phyloP scores from a whole-genome alignment of 2,329 filamentous ascomycete species.

The Fusarium luffae region DNA sequence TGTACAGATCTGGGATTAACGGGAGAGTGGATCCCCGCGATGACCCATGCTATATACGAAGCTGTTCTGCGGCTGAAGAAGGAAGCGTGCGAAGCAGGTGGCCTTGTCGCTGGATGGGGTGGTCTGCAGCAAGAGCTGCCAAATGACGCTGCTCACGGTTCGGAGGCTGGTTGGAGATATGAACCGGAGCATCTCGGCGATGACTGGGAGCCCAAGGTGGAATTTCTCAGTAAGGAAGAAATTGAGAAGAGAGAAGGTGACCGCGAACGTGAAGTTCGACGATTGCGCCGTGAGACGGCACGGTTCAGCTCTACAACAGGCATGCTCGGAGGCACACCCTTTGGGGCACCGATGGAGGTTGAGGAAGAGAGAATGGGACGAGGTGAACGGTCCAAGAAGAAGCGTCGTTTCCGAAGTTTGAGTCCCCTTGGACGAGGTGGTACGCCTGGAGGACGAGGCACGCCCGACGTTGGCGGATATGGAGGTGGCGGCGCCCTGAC shows the following conservation, averaged over 20 bases:
- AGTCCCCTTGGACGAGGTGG: conserved; percentile 76
- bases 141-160: conserved; percentile 86
- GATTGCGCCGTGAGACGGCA: conserved; percentile 89
- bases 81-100: conserved; percentile 92
- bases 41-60: conserved; percentile 97
- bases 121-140: conserved; percentile 74
- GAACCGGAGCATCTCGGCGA: conserved; percentile 89
- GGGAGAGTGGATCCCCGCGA: conserved; percentile 93
- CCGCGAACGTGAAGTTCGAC: conserved; percentile 87
- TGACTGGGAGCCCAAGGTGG: conserved; percentile 86
- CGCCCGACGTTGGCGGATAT: conserved; percentile 81
- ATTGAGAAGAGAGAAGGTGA: conserved; percentile 98
- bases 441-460: conserved; percentile 78
- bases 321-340: conserved; percentile 79
- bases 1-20: conserved; percentile 90
- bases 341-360: conserved; percentile 64
- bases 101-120: conserved; percentile 79
- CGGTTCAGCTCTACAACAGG: conserved; percentile 88
- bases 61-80: conserved; percentile 93
- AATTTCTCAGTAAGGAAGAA: conserved; percentile 89
- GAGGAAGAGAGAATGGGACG: conserved; percentile 89
- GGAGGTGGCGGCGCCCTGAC: conserved; percentile 76
- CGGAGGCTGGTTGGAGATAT: conserved; percentile 92
- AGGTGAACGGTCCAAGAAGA: conserved; percentile 94
- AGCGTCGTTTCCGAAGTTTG: conserved; percentile 88